A percentile compares a stretch with the other conserved stretches of the same genome.
Conservation (phyloP, 2,329 filamentous ascomycete species). For the Colletotrichum tanaceti region DNA sequence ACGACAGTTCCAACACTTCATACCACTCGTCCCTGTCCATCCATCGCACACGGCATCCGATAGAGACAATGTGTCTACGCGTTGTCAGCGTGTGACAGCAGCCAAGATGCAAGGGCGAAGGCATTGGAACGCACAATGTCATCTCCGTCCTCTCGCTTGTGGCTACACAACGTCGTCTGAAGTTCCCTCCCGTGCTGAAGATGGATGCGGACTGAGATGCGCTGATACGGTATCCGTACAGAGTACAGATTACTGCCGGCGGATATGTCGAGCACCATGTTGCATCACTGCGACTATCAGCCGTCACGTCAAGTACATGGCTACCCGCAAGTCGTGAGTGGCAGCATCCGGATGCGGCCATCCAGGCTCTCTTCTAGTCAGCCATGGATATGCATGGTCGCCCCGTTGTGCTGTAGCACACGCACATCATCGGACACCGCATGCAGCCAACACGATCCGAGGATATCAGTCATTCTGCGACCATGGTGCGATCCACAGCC, state of each 20-base stretch:
- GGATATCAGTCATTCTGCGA: neutral
- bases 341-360: constrained; percentile 11
- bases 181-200: constrained; percentile 5
- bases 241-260: neutral
- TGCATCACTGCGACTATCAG: neutral
- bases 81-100: constrained; percentile 11
- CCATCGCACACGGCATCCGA: constrained; percentile 18
- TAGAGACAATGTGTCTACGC: constrained; percentile 14
- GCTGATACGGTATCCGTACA: neutral
- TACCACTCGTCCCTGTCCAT: constrained; percentile 1
- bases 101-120: constrained; percentile 32
- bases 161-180: constrained; percentile 21
- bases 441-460: neutral
- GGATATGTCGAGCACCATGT: constrained; percentile 10
- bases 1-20: neutral
- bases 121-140: constrained; percentile 28
- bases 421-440: neutral
- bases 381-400: neutral
- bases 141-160: neutral
- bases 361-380: neutral
- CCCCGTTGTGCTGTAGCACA: neutral
- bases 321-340: neutral
- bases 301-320: neutral
- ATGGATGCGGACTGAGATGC: constrained; percentile 14
- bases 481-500: neutral